Evolutionary conservation across 108 stramenopile species (phyloP), one percentile per base, ranked within the genome.

Genomic region (Discostella stelligeroides): DNA sequence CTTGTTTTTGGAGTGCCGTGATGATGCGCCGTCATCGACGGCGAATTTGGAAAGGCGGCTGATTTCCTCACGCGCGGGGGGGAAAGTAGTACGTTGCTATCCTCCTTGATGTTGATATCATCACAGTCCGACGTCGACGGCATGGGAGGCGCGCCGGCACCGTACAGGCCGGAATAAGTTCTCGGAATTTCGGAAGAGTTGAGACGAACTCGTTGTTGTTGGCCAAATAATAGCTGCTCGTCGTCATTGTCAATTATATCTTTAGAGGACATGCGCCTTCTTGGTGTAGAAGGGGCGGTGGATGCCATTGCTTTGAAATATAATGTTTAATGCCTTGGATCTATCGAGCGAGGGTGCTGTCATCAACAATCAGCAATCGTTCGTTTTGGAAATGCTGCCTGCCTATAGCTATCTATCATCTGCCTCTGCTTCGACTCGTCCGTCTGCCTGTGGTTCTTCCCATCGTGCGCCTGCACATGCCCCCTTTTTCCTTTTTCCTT

Each of bases 121-220:
- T 34, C 51, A 43, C 46, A 21, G 28, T 24, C 56, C 4, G 21
- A 48, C 25, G 8, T 55, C 47, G n/a, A n/a, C 46, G 37, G 68
- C 49, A 70, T 66, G 4, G 63, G 39, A 15, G 70, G 77, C 4
- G 66, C 74, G 18, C 81, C 84, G 4, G 39, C 78, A 34, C 88
- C 89, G 65, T 87, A 94, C 47, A 91, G 75, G 27, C 90, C 90
- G 10, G 87, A 82, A 66, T 91, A 91, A 1, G 88, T 85, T 63
- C 90, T 72, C 11, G 88, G 84, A 66, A 94, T 91, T 57, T 94
- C 92, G 5, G 84, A 60, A 2, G 90, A 91, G 66, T 82, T 75
- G 54, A 91, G 70, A 24, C 92, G 86, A 15, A 76, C 49, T 27
- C 89, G 86, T 34, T 34, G n/a, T n/a, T n/a, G 14, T 56, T 56